Percentiles rank a stretch among this genome's conserved stretches.
Evolutionary conservation across 106 monocot species (phyloP).

Genomic region (Apostasia ramifera): DNA sequence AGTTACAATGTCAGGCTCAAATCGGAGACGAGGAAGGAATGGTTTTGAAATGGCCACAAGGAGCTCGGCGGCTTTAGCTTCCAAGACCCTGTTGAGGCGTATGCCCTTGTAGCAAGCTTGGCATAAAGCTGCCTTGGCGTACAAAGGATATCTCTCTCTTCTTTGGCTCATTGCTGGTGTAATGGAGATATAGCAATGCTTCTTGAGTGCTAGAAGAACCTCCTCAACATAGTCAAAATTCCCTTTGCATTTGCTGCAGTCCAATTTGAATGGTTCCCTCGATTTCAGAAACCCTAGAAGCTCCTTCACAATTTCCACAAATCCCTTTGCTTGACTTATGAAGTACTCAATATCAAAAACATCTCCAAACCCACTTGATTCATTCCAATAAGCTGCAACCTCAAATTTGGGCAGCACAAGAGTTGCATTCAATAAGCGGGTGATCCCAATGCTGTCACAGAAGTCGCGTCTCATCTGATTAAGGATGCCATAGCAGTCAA

Average conservation of each 20-base stretch:
- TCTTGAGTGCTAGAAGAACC: conserved; percentile 45
- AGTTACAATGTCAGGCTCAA: conserved; percentile 96
- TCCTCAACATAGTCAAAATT: conserved; percentile 62
- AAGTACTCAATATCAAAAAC: conserved; percentile 77
- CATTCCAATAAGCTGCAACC: conserved; percentile 81
- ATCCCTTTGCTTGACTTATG: conserved; percentile 42
- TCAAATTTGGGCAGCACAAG: conserved; percentile 69
- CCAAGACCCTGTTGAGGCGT: conserved; percentile 55
- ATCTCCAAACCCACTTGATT: conserved; percentile 76
- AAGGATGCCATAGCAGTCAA: conserved; percentile 75
- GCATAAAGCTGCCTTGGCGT: conserved; percentile 72
- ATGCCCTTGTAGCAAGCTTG: conserved; percentile 81
- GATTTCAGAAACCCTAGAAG: conserved; percentile 44
- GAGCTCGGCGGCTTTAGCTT: conserved; percentile 52
- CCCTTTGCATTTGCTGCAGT: conserved; percentile 78
- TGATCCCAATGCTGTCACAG: conserved; percentile 73
- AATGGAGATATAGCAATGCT: conserved; percentile 61
- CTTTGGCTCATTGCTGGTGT: conserved; percentile 80
- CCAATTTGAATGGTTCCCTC: conserved; percentile 50
- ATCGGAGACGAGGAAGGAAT: conserved; percentile 82
- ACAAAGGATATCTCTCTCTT: conserved; percentile 74
- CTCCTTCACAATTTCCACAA: conserved; percentile 45
- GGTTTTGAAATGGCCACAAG: conserved; percentile 76
- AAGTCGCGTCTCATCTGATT: conserved; percentile 88
- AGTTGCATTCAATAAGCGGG: conserved; percentile 66